Evolutionary conservation across 805 yeast species (phyloP).

Genomic region (Saccharomycopsis javanensis): DNA sequence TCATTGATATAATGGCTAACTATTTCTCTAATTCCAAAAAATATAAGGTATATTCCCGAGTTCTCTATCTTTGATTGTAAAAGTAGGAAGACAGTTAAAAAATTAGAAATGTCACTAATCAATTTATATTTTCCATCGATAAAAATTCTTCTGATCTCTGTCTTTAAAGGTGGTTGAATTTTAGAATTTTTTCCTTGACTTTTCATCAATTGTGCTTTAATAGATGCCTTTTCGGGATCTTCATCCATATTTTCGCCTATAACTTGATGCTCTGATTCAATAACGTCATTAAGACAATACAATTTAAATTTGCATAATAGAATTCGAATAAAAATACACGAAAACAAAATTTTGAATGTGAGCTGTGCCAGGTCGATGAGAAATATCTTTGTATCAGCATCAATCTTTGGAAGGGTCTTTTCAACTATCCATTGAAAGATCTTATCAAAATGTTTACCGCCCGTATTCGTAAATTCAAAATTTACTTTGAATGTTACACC

Average conservation of each 20-base stretch:
- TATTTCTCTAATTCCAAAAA: slow-evolving; percentile 24
- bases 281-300: slow-evolving; percentile 10
- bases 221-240: background rate
- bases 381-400: slow-evolving; percentile 25
- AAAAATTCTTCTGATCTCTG: slow-evolving; percentile 15
- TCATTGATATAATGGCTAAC: slow-evolving; percentile 6
- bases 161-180: slow-evolving; percentile 2
- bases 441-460: slow-evolving; percentile 13
- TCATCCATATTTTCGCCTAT: slow-evolving; percentile 5
- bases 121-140: slow-evolving; percentile 22
- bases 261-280: slow-evolving; percentile 2
- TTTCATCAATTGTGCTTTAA: slow-evolving; percentile 2
- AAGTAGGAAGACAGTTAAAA: slow-evolving; percentile 36
- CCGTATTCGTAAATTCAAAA: slow-evolving; percentile 15
- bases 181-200: background rate
- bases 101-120: slow-evolving; percentile 29
- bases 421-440: slow-evolving; percentile 8
- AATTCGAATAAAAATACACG: slow-evolving; percentile 28
- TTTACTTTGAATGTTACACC: slow-evolving; percentile 13
- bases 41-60: slow-evolving; percentile 44
- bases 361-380: slow-evolving; percentile 29
- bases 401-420: slow-evolving; percentile 15
- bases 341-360: slow-evolving; percentile 28
- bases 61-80: slow-evolving; percentile 46
- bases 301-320: slow-evolving; percentile 12